Evolutionary conservation across 352 stramenopile genomes (phyloP), one percentile per base, ranked within the genome.

Genomic region (Globisporangium carolinianum): DNA sequence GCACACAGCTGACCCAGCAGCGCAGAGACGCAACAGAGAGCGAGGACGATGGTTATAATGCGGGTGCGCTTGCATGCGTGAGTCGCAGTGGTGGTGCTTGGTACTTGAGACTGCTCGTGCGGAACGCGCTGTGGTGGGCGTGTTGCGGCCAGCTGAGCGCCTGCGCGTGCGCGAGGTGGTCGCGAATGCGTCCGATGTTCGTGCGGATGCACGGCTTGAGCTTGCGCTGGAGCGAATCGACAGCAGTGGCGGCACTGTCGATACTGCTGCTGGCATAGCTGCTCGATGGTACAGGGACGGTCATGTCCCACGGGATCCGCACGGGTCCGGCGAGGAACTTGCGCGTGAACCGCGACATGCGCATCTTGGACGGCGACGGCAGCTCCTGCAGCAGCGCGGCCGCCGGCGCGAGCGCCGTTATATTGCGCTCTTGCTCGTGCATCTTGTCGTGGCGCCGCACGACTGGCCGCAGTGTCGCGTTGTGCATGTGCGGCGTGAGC

Each of bases 231-330:
- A 73, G 62, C 1, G 73, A 76, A 35, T 77, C 55, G 36, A 8
- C 45, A 15, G n/a, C 53, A 65, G 5, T 49, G 46, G 54, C 18
- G 54, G n/a, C 24, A 11, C 35, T 60, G 5, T 15, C 50, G 51
- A 49, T 64, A 54, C 6, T 38, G 56, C 60, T 14, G 47, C 24
- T 18, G 53, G 48, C 8, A 4, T 51, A 35, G 3, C 49, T 41
- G 0, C 45, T 32, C 24, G 24, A 32, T 32, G 24, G 47, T 7
- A 77, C 66, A 2, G 81, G 81, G 5, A 87, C 70, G 0, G 76
- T 91, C 66, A 88, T 71, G 53, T 87, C 70, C 81, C 81, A 91
- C 17, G 78, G 78, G 52, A 89, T 79, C 10, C 75, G 65, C 14
- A 89, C 81, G 0, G 79, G 71, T 0, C 58, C 65, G 15, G 76